Conservation (phyloP, 148 eudicot species). For the Cornus florida region DNA sequence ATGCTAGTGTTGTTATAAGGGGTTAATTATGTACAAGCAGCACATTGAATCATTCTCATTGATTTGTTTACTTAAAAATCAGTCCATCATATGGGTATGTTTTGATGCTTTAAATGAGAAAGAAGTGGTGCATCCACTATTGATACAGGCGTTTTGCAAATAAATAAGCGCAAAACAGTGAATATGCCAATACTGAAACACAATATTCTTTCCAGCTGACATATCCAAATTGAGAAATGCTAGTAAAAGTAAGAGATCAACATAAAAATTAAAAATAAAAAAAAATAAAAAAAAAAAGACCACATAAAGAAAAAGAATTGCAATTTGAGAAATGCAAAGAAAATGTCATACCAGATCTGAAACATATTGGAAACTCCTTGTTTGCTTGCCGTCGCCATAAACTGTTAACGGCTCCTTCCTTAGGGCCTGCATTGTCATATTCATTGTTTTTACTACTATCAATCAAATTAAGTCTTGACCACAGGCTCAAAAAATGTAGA, state of each 20-base stretch:
- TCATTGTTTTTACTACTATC: neutral
- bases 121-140: no score
- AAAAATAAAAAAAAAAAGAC: neutral
- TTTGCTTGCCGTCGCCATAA: constrained; percentile 98
- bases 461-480: neutral
- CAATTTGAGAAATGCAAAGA: neutral
- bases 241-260: neutral
- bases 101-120: no score
- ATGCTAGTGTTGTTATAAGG: neutral
- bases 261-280: neutral
- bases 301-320: neutral
- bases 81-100: neutral
- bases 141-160: no score
- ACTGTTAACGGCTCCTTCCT: constrained; percentile 98
- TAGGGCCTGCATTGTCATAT: constrained; percentile 52
- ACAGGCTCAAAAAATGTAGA: no score
- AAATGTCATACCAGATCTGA: constrained; percentile 81
- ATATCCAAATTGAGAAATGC: neutral
- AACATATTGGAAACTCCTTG: constrained; percentile 95
- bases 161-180: neutral
- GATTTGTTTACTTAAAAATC: neutral
- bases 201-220: neutral
- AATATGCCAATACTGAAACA: neutral
- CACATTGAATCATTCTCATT: no score
- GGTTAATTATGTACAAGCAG: no score